Evolutionary conservation across 2,329 filamentous ascomycete genomes (phyloP).

Genomic region (Arthrobotrys iridis): DNA sequence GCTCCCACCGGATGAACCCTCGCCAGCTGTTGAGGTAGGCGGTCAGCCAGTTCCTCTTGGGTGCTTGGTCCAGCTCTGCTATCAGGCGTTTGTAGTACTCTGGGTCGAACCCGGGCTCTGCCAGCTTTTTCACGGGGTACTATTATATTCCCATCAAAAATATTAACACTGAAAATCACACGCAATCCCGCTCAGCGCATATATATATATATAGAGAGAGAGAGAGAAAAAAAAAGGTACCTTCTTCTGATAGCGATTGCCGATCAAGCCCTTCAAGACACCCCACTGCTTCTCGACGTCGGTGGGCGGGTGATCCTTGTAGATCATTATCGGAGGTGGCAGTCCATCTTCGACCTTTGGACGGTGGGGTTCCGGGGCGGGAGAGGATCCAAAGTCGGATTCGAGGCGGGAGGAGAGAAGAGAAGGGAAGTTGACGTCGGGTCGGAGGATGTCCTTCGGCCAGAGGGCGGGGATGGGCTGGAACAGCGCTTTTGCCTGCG

Average conservation of each 20-base stretch:
- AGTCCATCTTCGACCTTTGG: slow-evolving; percentile 28
- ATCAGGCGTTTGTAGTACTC: slow-evolving; percentile 72
- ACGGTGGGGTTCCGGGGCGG: slow-evolving; percentile 27
- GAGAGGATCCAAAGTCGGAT: slow-evolving; percentile 56
- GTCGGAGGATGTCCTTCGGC: slow-evolving; percentile 73
- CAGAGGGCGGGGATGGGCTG: slow-evolving; percentile 68
- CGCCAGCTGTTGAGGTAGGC: slow-evolving; percentile 68
- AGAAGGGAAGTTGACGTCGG: slow-evolving; percentile 71
- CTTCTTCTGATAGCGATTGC: slow-evolving; percentile 69
- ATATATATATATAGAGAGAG: background rate
- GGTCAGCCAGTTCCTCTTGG: slow-evolving; percentile 68
- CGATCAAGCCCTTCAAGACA: slow-evolving; percentile 69
- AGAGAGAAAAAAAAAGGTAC: slow-evolving; percentile 61
- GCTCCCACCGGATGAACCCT: slow-evolving; percentile 67
- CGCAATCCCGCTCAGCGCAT: too few species aligned
- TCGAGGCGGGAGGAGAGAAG: slow-evolving; percentile 66
- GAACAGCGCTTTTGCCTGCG: slow-evolving; percentile 60
- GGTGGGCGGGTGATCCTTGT: background rate
- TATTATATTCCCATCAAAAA: slow-evolving; percentile 55
- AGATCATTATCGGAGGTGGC: background rate
- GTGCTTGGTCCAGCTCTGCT: slow-evolving; percentile 72
- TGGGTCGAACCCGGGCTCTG: slow-evolving; percentile 71
- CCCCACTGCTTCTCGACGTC: slow-evolving; percentile 69
- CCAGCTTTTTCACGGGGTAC: slow-evolving; percentile 66
- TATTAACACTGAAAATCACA: slow-evolving; percentile 13